Conservation (phyloP, 2,329 filamentous ascomycete genomes). For the Juglanconis juglandina region DNA sequence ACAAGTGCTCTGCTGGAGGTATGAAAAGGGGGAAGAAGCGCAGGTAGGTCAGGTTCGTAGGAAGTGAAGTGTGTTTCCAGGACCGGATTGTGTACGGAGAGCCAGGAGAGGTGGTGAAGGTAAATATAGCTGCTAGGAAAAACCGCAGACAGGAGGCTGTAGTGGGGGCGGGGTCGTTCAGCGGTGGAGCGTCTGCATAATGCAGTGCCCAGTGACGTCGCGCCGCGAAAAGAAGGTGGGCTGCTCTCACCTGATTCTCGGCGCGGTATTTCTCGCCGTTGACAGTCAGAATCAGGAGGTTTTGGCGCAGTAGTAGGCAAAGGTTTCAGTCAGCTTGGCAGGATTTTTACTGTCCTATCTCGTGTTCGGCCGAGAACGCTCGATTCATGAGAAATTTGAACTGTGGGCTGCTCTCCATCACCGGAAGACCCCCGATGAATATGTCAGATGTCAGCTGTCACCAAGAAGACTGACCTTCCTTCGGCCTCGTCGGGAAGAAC, state of each 20-base stretch:
- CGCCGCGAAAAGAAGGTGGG: neutral
- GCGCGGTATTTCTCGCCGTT: constrained; percentile 19
- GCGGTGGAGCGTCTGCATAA: constrained; percentile 10
- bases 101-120: neutral
- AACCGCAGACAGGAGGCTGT: neutral
- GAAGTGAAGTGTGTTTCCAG: constrained; percentile 10
- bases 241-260: constrained; percentile 14
- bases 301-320: constrained; percentile 1
- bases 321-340: constrained; percentile 12
- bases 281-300: constrained; percentile 15
- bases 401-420: neutral
- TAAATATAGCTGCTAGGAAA: constrained; percentile 1
- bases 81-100: constrained; percentile 17
- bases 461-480: neutral
- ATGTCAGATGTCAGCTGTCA: neutral
- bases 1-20: constrained; percentile 7
- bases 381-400: neutral
- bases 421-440: neutral
- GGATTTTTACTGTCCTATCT: constrained; percentile 4
- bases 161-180: constrained; percentile 16
- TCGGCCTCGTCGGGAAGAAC: neutral
- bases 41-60: neutral
- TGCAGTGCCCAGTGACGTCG: constrained; percentile 14
- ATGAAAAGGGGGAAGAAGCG: constrained; percentile 19
- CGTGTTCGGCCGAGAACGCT: constrained; percentile 10